Evolutionary conservation across 2,329 filamentous ascomycete genomes (phyloP).

Genomic region (Sclerotinia sclerotiorum): DNA sequence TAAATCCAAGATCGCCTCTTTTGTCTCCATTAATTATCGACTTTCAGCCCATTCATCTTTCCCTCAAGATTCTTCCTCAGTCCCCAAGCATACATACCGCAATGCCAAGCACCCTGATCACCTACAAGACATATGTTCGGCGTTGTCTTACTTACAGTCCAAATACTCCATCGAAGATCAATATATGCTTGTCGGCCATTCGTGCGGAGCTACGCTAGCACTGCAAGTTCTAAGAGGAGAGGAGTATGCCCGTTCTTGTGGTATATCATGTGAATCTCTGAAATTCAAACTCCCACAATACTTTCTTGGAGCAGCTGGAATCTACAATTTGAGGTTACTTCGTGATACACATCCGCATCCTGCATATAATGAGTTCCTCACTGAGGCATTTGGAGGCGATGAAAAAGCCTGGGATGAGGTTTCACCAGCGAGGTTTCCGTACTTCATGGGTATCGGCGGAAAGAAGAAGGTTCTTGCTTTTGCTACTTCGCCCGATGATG

Average conservation of each 20-base stretch:
- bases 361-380: conserved; percentile 31
- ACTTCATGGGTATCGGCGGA: conserved; percentile 17
- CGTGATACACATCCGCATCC: conserved; percentile 28
- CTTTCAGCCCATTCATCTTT: conserved; percentile 56
- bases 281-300: conserved; percentile 14
- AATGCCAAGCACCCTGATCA: conserved; percentile 61
- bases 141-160: conserved; percentile 50
- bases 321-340: conserved; percentile 57
- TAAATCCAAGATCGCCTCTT: conserved; percentile 52
- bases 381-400: conserved; percentile 48
- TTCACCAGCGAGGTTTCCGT: conserved; percentile 23
- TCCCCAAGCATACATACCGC: conserved; percentile 36
- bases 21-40: conserved; percentile 65
- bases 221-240: conserved; percentile 47
- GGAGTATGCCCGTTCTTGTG: conserved; percentile 8
- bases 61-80: conserved; percentile 41
- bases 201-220: conserved; percentile 62
- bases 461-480: conserved; percentile 27
- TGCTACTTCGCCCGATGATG: conserved; percentile 47
- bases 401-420: conserved; percentile 53
- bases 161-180: conserved; percentile 46
- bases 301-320: conserved; percentile 55
- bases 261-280: conserved; percentile 5
- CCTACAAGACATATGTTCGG: conserved; percentile 55
- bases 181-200: conserved; percentile 62